Conservation (phyloP, 2,329 filamentous ascomycete species). For the Apiospora rasikravindrae region DNA sequence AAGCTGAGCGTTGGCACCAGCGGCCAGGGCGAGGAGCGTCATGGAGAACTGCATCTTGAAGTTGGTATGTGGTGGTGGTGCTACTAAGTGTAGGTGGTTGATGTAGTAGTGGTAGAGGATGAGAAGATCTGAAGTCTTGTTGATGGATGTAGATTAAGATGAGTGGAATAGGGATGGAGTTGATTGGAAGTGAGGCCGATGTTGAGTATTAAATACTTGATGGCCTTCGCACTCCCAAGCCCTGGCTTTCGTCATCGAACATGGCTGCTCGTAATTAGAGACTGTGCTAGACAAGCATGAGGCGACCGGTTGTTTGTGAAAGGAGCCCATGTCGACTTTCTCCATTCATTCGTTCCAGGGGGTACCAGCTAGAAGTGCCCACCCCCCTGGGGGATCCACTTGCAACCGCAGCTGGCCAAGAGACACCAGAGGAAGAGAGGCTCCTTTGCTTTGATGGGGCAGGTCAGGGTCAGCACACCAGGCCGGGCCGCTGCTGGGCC, state of each 20-base stretch:
- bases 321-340: conserved; percentile 7
- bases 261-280: conserved; percentile 15
- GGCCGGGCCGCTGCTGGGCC: neutral
- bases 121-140: neutral
- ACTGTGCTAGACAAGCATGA: conserved; percentile 15
- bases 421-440: neutral
- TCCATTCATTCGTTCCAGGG: neutral
- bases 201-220: conserved; percentile 8
- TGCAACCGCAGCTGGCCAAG: conserved; percentile 1
- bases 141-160: neutral
- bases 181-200: neutral
- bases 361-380: neutral
- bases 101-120: neutral
- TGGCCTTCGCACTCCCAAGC: neutral
- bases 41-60: conserved; percentile 19
- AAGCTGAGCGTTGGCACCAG: conserved; percentile 8
- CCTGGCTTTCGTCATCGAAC: conserved; percentile 11
- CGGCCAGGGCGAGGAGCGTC: neutral
- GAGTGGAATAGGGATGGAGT: neutral
- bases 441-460: neutral
- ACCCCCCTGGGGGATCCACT: neutral
- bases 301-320: conserved; percentile 11
- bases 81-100: neutral
- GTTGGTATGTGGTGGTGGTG: neutral
- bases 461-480: neutral